Evolutionary conservation across 2,329 filamentous ascomycete species (phyloP).

Genomic region (Didymella lethalis): DNA sequence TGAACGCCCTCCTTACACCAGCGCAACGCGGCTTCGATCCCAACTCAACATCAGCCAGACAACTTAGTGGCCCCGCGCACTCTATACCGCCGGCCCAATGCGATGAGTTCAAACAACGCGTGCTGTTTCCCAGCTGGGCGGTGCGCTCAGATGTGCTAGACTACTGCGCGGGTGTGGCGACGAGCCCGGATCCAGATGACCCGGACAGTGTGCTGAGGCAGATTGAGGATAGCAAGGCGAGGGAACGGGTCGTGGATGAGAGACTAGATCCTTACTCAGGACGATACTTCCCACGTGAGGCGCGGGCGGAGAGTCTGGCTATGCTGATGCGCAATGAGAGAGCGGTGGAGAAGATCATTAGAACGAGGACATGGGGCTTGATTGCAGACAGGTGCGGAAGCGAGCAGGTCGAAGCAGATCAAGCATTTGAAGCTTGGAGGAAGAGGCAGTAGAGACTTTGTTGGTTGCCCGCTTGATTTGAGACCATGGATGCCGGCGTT

Average conservation of each 20-base stretch:
- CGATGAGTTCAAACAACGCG: slow-evolving; percentile 73
- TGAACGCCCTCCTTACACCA: slow-evolving; percentile 87
- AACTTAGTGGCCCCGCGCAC: slow-evolving; percentile 58
- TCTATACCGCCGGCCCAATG: slow-evolving; percentile 71
- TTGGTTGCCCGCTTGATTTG: not conserved
- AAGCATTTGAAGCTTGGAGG: slow-evolving; percentile 49
- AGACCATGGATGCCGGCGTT: slow-evolving; percentile 14
- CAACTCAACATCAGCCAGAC: slow-evolving; percentile 72
- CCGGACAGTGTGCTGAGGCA: slow-evolving; percentile 76
- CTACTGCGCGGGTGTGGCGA: slow-evolving; percentile 89
- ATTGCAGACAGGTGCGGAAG: slow-evolving; percentile 76
- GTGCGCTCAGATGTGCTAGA: slow-evolving; percentile 80
- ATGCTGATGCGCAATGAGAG: slow-evolving; percentile 76
- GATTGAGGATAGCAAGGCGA: slow-evolving; percentile 72
- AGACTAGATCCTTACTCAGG: slow-evolving; percentile 89
- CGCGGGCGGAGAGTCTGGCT: slow-evolving; percentile 81
- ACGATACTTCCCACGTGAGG: slow-evolving; percentile 80
- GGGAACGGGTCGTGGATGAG: slow-evolving; percentile 82
- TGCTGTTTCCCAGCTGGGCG: slow-evolving; percentile 91
- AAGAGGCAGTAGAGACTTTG: slow-evolving; percentile 14
- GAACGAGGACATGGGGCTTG: slow-evolving; percentile 81
- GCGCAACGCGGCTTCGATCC: slow-evolving; percentile 78
- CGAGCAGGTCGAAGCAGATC: slow-evolving; percentile 57
- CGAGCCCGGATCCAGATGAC: slow-evolving; percentile 85
- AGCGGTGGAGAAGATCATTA: slow-evolving; percentile 79